Percentiles rank a stretch among this genome's conserved stretches.
These are phyloP conservation scores for Talaromyces funiculosus DNA, from an alignment of 2,329 filamentous ascomycete genomes.

Conservation along the genomic window DNA sequence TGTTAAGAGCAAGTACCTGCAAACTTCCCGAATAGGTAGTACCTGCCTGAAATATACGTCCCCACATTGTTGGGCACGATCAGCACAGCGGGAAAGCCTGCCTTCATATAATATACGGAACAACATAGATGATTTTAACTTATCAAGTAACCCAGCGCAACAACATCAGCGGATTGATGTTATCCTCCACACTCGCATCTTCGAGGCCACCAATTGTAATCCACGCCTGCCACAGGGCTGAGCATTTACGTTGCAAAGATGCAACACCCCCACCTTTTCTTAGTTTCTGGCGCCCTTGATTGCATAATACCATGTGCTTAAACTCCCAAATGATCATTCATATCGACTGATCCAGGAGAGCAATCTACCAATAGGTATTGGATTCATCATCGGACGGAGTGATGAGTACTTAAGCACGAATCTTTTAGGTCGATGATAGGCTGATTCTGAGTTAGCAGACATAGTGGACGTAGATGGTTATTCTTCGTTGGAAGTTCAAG, in stretches of 20 bases:
- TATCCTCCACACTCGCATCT: not conserved
- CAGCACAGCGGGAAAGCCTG: too few species aligned
- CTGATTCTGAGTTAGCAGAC: not conserved
- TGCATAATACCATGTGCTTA: not conserved
- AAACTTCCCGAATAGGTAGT: not conserved
- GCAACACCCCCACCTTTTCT: conserved; percentile 6
- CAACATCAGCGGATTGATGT: not conserved
- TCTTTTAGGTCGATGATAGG: not conserved
- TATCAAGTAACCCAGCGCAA: not conserved
- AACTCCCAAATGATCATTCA: not conserved
- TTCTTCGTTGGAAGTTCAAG: conserved; percentile 2
- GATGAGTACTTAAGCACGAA: not conserved
- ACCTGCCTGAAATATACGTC: not conserved
- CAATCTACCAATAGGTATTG: not conserved
- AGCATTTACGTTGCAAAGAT: not conserved
- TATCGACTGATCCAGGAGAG: not conserved
- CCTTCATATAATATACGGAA: not conserved
- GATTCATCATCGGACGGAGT: not conserved
- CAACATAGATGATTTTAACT: not conserved
- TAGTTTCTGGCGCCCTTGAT: not conserved
- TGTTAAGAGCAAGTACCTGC: not conserved
- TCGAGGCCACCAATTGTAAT: conserved; percentile 5
- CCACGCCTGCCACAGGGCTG: not conserved
- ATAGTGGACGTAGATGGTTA: not conserved
- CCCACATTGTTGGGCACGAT: not conserved